Evolutionary conservation across 768 basidiomycete species (phyloP).

Genomic region (Termitomyces sp.): DNA sequence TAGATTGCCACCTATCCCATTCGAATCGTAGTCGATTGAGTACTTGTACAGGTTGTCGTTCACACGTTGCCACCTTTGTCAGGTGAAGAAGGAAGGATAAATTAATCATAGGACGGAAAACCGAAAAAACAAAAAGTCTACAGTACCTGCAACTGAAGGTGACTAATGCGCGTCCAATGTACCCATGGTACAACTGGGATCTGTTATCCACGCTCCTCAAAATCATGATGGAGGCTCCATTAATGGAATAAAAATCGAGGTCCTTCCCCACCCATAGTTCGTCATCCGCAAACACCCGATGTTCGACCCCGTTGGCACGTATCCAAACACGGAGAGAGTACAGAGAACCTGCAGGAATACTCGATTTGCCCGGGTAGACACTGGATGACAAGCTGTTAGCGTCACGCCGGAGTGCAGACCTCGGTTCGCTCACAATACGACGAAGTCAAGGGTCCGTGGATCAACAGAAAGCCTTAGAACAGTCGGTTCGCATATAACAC

Average conservation of each 20-base stretch:
- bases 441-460: slow-evolving; percentile 51
- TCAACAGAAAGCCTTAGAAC: slow-evolving; percentile 44
- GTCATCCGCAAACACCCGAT: slow-evolving; percentile 58
- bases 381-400: slow-evolving; percentile 24
- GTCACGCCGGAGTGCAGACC: not conserved
- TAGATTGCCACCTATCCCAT: slow-evolving; percentile 50
- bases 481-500: slow-evolving; percentile 43
- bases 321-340: slow-evolving; percentile 64
- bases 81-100: not conserved
- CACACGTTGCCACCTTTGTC: slow-evolving; percentile 43
- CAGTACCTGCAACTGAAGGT: slow-evolving; percentile 50
- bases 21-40: slow-evolving; percentile 61
- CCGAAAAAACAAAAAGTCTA: not conserved
- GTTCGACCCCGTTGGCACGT: slow-evolving; percentile 50
- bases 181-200: slow-evolving; percentile 48
- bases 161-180: slow-evolving; percentile 51
- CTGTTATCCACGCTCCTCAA: slow-evolving; percentile 36
- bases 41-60: slow-evolving; percentile 44
- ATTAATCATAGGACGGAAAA: not conserved
- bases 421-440: slow-evolving; percentile 47
- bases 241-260: slow-evolving; percentile 55
- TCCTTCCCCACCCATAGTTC: slow-evolving; percentile 65
- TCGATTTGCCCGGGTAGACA: slow-evolving; percentile 54
- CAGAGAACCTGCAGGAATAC: slow-evolving; percentile 47
- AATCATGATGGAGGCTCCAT: slow-evolving; percentile 51